These are phyloP conservation scores for Ilex paraguariensis DNA, from an alignment of 305 asterid genomes.

Conservation along the genomic window DNA sequence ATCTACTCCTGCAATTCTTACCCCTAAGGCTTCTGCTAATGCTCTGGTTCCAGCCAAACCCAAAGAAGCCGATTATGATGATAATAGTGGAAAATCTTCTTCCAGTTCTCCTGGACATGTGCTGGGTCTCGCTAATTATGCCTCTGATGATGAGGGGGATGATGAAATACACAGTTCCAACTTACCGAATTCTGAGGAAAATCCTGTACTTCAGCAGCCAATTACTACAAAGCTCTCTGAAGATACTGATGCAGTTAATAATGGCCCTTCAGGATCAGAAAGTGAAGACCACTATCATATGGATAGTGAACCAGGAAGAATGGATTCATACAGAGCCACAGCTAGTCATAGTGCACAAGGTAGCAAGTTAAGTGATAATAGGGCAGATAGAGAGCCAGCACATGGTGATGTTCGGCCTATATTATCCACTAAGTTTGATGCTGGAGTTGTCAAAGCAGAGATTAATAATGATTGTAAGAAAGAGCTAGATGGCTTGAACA, in stretches of 20 bases:
- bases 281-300: slow-evolving; percentile 22
- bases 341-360: slow-evolving; percentile 17
- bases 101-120: slow-evolving; percentile 64
- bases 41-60: slow-evolving; percentile 50
- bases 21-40: slow-evolving; percentile 55
- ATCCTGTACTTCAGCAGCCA: slow-evolving; percentile 23
- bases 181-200: slow-evolving; percentile 33
- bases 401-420: slow-evolving; percentile 18
- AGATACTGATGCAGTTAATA: slow-evolving; percentile 30
- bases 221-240: slow-evolving; percentile 28
- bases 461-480: no score
- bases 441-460: no score
- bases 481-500: no score
- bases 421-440: no score
- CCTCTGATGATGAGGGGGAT: slow-evolving; percentile 80
- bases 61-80: slow-evolving; percentile 37
- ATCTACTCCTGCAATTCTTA: slow-evolving; percentile 40
- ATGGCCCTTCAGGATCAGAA: slow-evolving; percentile 41
- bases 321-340: slow-evolving; percentile 19
- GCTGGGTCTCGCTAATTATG: slow-evolving; percentile 87
- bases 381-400: slow-evolving; percentile 23
- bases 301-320: slow-evolving; percentile 27
- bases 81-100: slow-evolving; percentile 52
- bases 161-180: slow-evolving; percentile 52
- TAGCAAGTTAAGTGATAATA: slow-evolving; percentile 25